Evolutionary conservation across 129 eudicot species (phyloP).

Genomic region (Lonicera japonica): DNA sequence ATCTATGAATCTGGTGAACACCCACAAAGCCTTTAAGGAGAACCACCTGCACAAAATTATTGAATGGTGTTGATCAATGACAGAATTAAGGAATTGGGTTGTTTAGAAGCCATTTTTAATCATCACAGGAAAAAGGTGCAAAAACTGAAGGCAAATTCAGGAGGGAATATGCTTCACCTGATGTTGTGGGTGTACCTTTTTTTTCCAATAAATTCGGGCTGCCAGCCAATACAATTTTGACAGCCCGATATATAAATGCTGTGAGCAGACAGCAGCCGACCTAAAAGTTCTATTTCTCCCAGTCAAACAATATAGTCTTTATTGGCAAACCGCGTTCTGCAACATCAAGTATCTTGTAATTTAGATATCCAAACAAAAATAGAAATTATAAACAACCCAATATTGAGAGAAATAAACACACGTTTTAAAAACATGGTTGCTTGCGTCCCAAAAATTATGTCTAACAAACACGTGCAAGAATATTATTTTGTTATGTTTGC

Average conservation of each 20-base stretch:
- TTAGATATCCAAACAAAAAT: no score
- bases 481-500: no score
- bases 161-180: slow-evolving; percentile 7
- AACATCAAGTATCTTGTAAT: no score
- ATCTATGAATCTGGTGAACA: slow-evolving; percentile 17
- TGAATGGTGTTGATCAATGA: not conserved
- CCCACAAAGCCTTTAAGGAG: slow-evolving; percentile 8
- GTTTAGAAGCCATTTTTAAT: not conserved
- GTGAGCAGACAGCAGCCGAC: slow-evolving; percentile 1
- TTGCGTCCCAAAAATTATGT: no score
- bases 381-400: no score
- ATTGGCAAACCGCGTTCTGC: no score
- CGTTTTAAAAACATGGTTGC: no score
- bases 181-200: not conserved
- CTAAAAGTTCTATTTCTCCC: no score
- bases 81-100: not conserved
- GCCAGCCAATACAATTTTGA: slow-evolving; percentile 16
- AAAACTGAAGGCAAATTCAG: slow-evolving; percentile 10
- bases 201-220: slow-evolving; percentile 9
- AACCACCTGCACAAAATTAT: slow-evolving; percentile 11
- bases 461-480: no score
- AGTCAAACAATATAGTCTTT: no score
- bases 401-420: no score
- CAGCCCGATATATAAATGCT: slow-evolving; percentile 13
- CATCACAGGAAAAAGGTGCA: slow-evolving; percentile 13